Conservation (phyloP, 306 rosid species). For the Cicer pinnatifidum region DNA sequence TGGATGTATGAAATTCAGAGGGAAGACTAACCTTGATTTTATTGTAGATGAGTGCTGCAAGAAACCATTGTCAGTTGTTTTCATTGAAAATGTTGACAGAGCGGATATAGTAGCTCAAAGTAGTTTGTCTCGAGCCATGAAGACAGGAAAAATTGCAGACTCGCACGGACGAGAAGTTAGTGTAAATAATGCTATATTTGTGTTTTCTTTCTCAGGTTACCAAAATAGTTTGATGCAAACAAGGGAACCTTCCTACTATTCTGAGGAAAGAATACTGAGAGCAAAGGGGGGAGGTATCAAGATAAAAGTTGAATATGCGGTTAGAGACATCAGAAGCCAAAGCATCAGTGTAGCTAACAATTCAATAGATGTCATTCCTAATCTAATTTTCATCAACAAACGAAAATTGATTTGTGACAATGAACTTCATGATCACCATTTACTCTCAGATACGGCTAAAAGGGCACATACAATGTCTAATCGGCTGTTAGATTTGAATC, state of each 20-base stretch:
- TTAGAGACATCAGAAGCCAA: slow-evolving; percentile 51
- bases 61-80: slow-evolving; percentile 73
- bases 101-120: slow-evolving; percentile 69
- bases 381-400: slow-evolving; percentile 60
- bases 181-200: slow-evolving; percentile 64
- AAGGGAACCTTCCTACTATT: slow-evolving; percentile 53
- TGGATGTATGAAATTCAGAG: slow-evolving; percentile 70
- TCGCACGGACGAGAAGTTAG: slow-evolving; percentile 84
- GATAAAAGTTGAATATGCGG: slow-evolving; percentile 55
- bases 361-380: slow-evolving; percentile 46
- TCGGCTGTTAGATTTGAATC: slow-evolving; percentile 77
- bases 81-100: slow-evolving; percentile 84
- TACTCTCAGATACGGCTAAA: slow-evolving; percentile 59
- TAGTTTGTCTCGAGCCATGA: slow-evolving; percentile 71
- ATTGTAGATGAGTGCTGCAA: slow-evolving; percentile 70
- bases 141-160: slow-evolving; percentile 78
- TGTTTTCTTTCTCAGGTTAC: slow-evolving; percentile 55
- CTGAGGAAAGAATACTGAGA: slow-evolving; percentile 67
- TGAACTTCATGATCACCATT: slow-evolving; percentile 53
- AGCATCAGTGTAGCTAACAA: slow-evolving; percentile 47
- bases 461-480: slow-evolving; percentile 66
- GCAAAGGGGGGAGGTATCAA: slow-evolving; percentile 58
- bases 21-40: slow-evolving; percentile 79
- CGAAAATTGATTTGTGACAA: slow-evolving; percentile 63
- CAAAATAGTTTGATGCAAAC: slow-evolving; percentile 40